Percentiles rank a stretch among this genome's conserved stretches.
Conservation (phyloP, 352 stramenopile species). For the Thalassiosira mediterranea region DNA sequence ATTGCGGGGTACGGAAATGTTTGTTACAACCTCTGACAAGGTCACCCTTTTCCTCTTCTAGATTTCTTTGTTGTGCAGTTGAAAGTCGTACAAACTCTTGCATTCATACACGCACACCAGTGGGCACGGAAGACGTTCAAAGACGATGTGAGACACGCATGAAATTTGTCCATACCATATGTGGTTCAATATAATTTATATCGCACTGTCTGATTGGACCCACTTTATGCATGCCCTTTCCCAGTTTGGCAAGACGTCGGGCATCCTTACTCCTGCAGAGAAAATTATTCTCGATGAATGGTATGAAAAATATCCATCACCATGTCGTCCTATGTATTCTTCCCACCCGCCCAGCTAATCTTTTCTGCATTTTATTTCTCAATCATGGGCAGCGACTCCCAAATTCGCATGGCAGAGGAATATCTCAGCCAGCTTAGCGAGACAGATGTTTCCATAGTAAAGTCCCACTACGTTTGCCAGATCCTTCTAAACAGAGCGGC, state of each 20-base stretch:
- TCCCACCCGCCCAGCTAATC: no score
- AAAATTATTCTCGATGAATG: neutral
- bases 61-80: conserved; percentile 19
- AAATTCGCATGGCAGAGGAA: conserved; percentile 29
- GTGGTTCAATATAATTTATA: neutral
- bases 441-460: conserved; percentile 35
- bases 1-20: no score
- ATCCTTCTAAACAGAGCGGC: conserved; percentile 30
- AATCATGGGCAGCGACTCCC: conserved; percentile 1
- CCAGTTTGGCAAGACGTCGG: neutral
- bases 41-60: neutral
- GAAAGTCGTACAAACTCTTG: conserved; percentile 15
- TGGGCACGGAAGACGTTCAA: conserved; percentile 16
- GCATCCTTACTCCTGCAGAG: neutral
- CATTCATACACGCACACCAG: conserved; percentile 27
- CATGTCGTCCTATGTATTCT: no score
- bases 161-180: conserved; percentile 12
- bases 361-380: neutral
- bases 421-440: conserved; percentile 12
- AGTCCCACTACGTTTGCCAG: conserved; percentile 13
- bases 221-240: neutral
- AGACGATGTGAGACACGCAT: no score
- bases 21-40: no score
- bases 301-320: neutral
- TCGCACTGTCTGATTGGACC: conserved; percentile 11